Base-by-base conservation (phyloP, 768 basidiomycete genomes). In the Dentipellis sp. region DNA sequence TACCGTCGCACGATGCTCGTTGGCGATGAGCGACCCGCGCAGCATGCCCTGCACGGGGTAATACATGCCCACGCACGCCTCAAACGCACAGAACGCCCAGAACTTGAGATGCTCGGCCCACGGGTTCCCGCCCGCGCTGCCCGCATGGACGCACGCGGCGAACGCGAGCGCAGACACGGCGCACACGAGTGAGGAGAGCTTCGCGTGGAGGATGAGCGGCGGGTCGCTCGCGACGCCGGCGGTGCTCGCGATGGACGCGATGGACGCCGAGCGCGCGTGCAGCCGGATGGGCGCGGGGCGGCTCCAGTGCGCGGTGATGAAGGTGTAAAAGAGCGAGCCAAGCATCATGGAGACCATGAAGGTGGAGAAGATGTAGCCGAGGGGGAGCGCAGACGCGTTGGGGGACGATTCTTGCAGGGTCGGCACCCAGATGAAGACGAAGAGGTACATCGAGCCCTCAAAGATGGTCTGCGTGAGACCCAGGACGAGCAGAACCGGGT, bases 271-370 rank as follows among this genome's bases (percentile, higher is more conserved):
- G 11, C 49, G 52, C 29, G 62, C 35, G 37, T 59, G 50, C 17
- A 62, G 50, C 45, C 50, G 56, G 6, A 52, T 55, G 14, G 62
- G 59, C 51, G 60, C 62, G 10, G 65, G 64, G 55, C 64, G 63
- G 51, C 51, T 50, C 10, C 65, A 58, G 65, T 63, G 35, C 58
- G 66, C 37, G 48, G 62, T 21, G 63, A 84, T 69, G 50, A 71
- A 71, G 4, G 80, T 86, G 69, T 88, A 89, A 34, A 85, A 62
- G 52, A 88, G 68, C 10, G 87, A 88, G 16, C 87, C 86, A 61
- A 88, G 77, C 80, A 88, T 86, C 86, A 90, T 88, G 55, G 80
- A 82, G 55, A 88, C 71, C 88, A 90, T 90, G 73, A 88, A 87
- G 6, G 80, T 75, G 29, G 86, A 86, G 68, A 90, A 90, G 61